A percentile compares a stretch with the other conserved stretches of the same genome.
Conservation (phyloP, 1,284 basidiomycete genomes). For the Cryptococcus wingfieldii region DNA sequence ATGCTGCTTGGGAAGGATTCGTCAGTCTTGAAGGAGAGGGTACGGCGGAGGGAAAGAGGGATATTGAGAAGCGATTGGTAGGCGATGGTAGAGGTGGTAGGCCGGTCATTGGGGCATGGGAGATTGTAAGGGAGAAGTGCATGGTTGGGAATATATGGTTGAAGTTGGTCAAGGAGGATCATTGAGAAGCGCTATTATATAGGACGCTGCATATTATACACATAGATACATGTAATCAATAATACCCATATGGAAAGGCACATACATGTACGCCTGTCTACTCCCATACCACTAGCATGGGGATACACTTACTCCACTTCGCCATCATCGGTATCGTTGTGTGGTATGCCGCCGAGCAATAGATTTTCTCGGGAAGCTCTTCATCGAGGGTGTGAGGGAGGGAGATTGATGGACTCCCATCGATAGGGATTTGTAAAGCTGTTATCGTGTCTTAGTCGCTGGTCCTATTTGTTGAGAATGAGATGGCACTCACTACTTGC, state of each 20-base stretch:
- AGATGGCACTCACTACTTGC: too few relatives aligned
- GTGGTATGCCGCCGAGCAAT: too few relatives aligned
- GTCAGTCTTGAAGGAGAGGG: slow-evolving; percentile 48
- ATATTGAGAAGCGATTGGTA: slow-evolving; percentile 37
- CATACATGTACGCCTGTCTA: not conserved
- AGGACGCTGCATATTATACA: not conserved
- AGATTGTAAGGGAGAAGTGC: slow-evolving; percentile 45
- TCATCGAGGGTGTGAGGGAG: too few relatives aligned
- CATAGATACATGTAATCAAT: not conserved
- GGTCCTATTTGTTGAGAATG: too few relatives aligned
- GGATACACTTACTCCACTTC: too few relatives aligned
- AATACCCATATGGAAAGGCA: not conserved
- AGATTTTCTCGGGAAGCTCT: too few relatives aligned
- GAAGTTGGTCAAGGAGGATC: slow-evolving; percentile 28
- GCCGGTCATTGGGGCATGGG: slow-evolving; percentile 39
- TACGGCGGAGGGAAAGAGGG: slow-evolving; percentile 43
- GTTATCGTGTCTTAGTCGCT: too few relatives aligned
- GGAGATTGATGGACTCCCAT: too few relatives aligned
- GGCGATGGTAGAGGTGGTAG: slow-evolving; percentile 17
- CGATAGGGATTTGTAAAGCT: too few relatives aligned
- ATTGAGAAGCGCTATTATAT: not conserved
- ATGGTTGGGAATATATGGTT: slow-evolving; percentile 48
- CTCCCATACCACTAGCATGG: too few relatives aligned
- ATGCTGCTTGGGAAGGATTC: slow-evolving; percentile 44
- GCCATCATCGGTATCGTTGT: too few relatives aligned